Evolutionary conservation across 2,329 filamentous ascomycete genomes (phyloP).

Genomic region (Aspergillus aculeatinus): DNA sequence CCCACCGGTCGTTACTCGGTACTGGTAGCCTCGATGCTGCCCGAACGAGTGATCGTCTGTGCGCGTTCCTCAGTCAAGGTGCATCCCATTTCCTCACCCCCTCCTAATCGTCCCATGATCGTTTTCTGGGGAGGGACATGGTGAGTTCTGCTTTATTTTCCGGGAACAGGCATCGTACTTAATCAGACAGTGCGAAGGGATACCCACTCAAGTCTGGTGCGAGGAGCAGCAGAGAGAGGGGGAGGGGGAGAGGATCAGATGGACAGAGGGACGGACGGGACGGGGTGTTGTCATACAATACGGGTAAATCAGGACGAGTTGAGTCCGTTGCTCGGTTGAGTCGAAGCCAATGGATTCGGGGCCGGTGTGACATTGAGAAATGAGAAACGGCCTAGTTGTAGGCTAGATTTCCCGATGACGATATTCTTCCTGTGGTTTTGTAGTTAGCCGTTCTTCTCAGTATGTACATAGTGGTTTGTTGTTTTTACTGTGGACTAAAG

Average conservation of each 20-base stretch:
- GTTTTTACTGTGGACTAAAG: not conserved
- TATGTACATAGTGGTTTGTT: not conserved
- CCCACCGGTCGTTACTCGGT: not conserved
- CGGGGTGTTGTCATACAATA: conserved; percentile 17
- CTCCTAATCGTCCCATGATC: conserved; percentile 21
- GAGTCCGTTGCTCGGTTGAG: conserved; percentile 10
- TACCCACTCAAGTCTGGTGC: not conserved
- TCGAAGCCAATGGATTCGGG: conserved; percentile 18
- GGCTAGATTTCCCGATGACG: not conserved
- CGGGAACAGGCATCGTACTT: conserved; percentile 17
- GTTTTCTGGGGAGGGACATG: conserved; percentile 9
- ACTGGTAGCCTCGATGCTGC: conserved; percentile 12
- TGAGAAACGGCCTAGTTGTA: not conserved
- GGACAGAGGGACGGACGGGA: conserved; percentile 7
- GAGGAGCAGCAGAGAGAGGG: not conserved
- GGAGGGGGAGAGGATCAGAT: conserved; percentile 15
- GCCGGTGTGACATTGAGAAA: conserved; percentile 15
- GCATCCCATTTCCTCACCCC: conserved; percentile 4
- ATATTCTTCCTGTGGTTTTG: not conserved
- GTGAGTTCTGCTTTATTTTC: conserved; percentile 1
- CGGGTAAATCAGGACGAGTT: conserved; percentile 8
- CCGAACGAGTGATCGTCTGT: conserved; percentile 20
- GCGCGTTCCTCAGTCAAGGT: conserved; percentile 14
- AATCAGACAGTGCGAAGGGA: conserved; percentile 2
- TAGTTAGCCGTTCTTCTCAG: too few species aligned